These are phyloP conservation scores for Medicago ruthenica DNA, from an alignment of 306 rosid genomes.

Conservation along the genomic window DNA sequence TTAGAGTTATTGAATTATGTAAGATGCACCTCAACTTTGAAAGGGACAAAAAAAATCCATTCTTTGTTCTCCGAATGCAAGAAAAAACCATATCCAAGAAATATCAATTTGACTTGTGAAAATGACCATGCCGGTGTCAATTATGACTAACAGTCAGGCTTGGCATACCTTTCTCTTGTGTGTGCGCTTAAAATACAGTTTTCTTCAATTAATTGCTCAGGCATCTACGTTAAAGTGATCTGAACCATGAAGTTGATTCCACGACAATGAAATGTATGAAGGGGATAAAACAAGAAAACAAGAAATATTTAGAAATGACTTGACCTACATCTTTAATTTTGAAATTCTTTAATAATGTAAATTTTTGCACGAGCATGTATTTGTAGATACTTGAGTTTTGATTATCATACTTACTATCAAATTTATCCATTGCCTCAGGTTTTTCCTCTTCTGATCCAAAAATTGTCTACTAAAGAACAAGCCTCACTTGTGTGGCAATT, in stretches of 20 bases:
- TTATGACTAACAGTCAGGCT: neutral
- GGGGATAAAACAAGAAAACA: slow-evolving; percentile 5
- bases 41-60: neutral
- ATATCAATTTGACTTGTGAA: neutral
- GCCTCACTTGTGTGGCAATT: slow-evolving; percentile 90
- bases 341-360: slow-evolving; percentile 7
- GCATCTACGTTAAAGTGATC: neutral
- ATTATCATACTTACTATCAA: slow-evolving; percentile 22
- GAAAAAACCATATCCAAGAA: neutral
- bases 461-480: slow-evolving; percentile 70
- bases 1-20: neutral
- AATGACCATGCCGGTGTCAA: neutral
- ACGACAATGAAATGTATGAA: slow-evolving; percentile 1
- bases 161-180: neutral
- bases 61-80: neutral
- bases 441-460: slow-evolving; percentile 76
- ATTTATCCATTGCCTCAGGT: slow-evolving; percentile 57
- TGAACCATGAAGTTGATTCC: slow-evolving; percentile 12
- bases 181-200: neutral
- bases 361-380: slow-evolving; percentile 23
- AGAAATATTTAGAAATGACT: neutral
- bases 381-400: slow-evolving; percentile 30
- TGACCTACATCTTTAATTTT: slow-evolving; percentile 5
- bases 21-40: neutral
- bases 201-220: neutral